Base-by-base conservation (phyloP, 176 grass and related monocot genomes). In the Triticum timopheevii region DNA sequence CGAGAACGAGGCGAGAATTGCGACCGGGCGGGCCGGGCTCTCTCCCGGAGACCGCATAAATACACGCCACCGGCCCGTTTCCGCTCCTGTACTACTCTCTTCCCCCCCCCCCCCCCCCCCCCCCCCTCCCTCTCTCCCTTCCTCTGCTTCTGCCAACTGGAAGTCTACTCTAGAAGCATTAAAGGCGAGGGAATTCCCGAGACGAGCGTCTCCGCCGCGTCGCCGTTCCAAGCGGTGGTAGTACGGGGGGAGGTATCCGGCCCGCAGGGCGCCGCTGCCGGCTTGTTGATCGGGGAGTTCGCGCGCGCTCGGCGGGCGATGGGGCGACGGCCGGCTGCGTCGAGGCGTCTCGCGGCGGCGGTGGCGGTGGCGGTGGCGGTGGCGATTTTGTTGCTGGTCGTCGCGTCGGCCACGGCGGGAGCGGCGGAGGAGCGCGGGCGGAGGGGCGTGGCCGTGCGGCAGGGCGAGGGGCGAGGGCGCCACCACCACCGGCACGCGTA, bases 401-500 rank as follows among this genome's bases (percentile, higher is more conserved):
- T 80, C 42, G 34, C 87, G 25, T 33, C 34, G 73, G 39, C 28
- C 28, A 30, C 39, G 54, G 65, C 44, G 44, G 44, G 42, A 10
- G 10, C 10, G 78, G 61, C 17, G 80, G 67, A 15, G 78, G 38
- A 13, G 35, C 61, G 12, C 65, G 17, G 35, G 73, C 71, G 31
- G 68, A 24, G 17, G 38, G 87, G 77, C 61, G 49, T 76, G 72
- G 65, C 39, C 73, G 27, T 15, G 74, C 85, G 27, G 73, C 73
- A 25, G 44, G 15, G 24, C 7, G 3, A 16, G 82, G 82, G 52
- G 42, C 49, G 13, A 52, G 5, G 7, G 40, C 75, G 49, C 59
- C 80, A 33, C 25, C 80, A 33, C 25, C 47, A 90, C 65, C 82
- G 84, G 34, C 86, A 98, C 61, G 96, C 96, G 20, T 98, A 98